Evolutionary conservation across 768 basidiomycete species (phyloP).

Genomic region (Lepiota venenata): DNA sequence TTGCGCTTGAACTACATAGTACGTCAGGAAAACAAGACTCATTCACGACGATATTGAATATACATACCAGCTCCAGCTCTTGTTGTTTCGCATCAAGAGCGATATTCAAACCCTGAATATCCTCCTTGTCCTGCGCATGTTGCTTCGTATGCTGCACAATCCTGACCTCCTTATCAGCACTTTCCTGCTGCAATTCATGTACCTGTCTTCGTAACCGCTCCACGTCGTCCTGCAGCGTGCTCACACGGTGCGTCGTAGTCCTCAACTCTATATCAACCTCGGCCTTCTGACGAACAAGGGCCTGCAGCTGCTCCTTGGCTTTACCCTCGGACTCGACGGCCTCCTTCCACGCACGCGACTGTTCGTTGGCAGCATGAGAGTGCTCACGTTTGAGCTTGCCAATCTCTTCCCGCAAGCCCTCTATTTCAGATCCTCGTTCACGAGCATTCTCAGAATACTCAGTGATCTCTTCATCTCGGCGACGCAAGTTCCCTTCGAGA

Average conservation of each 20-base stretch:
- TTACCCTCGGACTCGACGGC: conserved; percentile 43
- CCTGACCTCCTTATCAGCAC: conserved; percentile 81
- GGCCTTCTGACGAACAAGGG: conserved; percentile 48
- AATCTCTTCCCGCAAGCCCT: conserved; percentile 53
- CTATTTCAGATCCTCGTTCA: conserved; percentile 48
- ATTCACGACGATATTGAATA: neutral
- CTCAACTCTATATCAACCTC: conserved; percentile 50
- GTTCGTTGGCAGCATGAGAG: conserved; percentile 45
- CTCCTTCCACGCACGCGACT: conserved; percentile 42
- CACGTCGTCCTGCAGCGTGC: conserved; percentile 51
- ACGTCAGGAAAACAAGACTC: conserved; percentile 4
- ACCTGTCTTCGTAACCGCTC: conserved; percentile 59
- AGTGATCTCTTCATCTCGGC: conserved; percentile 54
- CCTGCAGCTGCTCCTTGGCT: conserved; percentile 44
- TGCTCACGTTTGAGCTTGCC: conserved; percentile 54
- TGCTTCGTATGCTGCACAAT: conserved; percentile 70
- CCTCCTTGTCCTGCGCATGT: conserved; percentile 66
- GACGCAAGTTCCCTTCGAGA: conserved; percentile 52
- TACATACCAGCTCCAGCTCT: conserved; percentile 81
- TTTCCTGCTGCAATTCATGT: conserved; percentile 73
- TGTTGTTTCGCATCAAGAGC: conserved; percentile 94
- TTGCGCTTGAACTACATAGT: conserved; percentile 58
- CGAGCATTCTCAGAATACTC: conserved; percentile 43
- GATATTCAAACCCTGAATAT: conserved; percentile 81
- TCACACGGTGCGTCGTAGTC: conserved; percentile 46